A percentile compares a stretch with the other conserved stretches of the same genome.
Evolutionary conservation across 768 basidiomycete genomes (phyloP).

Genomic region (Naganishia randhawae): DNA sequence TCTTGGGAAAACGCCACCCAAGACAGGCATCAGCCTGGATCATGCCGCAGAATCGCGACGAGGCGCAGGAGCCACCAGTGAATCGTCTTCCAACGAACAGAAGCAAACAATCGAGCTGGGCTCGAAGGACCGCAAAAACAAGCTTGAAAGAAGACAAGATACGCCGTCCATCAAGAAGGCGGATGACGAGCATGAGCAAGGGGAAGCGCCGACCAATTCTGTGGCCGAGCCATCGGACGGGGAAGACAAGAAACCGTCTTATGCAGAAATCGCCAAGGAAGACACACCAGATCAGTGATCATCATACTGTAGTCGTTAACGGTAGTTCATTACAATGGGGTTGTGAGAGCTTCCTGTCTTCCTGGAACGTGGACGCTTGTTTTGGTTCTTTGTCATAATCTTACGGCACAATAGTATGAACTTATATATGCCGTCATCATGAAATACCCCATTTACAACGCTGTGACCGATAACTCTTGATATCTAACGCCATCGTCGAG

Average conservation of each 20-base stretch:
- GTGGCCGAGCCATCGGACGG: not conserved
- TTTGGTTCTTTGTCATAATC: too few relatives aligned
- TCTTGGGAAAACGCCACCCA: slow-evolving; percentile 12
- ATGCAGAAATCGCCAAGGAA: slow-evolving; percentile 17
- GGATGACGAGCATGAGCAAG: not conserved
- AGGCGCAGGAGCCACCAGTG: not conserved
- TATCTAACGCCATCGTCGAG: not conserved
- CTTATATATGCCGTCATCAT: not conserved
- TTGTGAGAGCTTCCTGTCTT: not conserved
- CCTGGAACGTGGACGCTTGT: not conserved
- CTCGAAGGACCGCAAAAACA: not conserved
- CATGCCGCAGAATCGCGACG: slow-evolving; percentile 10
- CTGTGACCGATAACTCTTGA: not conserved
- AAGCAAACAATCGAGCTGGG: not conserved
- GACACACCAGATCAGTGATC: not conserved
- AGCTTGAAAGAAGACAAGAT: not conserved
- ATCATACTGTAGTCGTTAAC: not conserved
- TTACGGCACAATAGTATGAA: not conserved
- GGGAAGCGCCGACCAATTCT: not conserved
- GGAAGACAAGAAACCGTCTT: slow-evolving; percentile 13
- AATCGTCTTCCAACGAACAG: not conserved
- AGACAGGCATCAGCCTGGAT: slow-evolving; percentile 13
- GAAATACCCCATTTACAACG: not conserved
- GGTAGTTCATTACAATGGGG: not conserved
- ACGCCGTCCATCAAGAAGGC: too few relatives aligned